Evolutionary conservation across 2,329 filamentous ascomycete species (phyloP).

Genomic region (Talaromyces islandicus): DNA sequence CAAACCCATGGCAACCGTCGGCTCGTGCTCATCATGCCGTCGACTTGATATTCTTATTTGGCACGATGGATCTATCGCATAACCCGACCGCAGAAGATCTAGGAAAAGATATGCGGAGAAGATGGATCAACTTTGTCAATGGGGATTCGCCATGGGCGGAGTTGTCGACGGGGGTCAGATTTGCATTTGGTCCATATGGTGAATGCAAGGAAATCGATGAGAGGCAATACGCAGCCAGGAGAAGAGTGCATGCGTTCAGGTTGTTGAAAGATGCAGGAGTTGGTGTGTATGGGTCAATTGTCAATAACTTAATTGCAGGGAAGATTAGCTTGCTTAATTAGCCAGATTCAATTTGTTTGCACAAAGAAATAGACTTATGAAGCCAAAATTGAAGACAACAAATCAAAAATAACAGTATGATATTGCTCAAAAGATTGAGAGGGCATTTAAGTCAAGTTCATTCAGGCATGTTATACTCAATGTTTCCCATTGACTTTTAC

Average conservation of each 20-base stretch:
- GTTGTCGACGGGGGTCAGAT: slow-evolving; percentile 16
- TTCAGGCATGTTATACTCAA: not conserved
- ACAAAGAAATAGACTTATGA: not conserved
- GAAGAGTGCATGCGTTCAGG: slow-evolving; percentile 26
- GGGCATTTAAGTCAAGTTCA: not conserved
- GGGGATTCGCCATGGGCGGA: slow-evolving; percentile 31
- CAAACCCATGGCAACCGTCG: slow-evolving; percentile 44
- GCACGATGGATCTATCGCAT: slow-evolving; percentile 32
- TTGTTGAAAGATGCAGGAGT: slow-evolving; percentile 24
- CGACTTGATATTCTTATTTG: slow-evolving; percentile 43
- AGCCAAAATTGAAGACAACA: not conserved
- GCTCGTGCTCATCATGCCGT: slow-evolving; percentile 44
- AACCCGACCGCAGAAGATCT: slow-evolving; percentile 27
- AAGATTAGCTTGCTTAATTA: slow-evolving; percentile 39
- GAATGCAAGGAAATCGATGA: slow-evolving; percentile 26
- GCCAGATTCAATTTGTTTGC: not conserved
- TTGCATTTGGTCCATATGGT: slow-evolving; percentile 38
- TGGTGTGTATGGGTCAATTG: slow-evolving; percentile 24
- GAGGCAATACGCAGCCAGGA: slow-evolving; percentile 25
- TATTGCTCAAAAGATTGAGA: not conserved
- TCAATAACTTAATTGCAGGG: slow-evolving; percentile 30
- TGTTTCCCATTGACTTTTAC: slow-evolving; percentile 6
- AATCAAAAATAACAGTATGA: not conserved
- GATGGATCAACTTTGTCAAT: slow-evolving; percentile 37
- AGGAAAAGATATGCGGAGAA: slow-evolving; percentile 32